Base-by-base conservation (phyloP, 371 early-diverging fungal genomes). In the Batrachochytrium dendrobatidis region DNA sequence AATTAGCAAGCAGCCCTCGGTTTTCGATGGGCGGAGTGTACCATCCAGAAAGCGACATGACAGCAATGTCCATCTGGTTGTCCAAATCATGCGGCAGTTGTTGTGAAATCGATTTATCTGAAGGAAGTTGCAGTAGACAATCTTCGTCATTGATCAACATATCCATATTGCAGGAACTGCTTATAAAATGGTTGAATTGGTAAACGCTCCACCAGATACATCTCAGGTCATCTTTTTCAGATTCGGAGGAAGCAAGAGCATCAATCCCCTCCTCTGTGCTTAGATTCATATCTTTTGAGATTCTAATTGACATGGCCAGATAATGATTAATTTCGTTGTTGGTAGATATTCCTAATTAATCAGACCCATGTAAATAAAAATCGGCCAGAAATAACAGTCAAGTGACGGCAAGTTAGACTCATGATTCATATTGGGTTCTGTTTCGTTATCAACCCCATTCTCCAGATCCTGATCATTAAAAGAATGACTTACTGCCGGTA, bases 21-120 rank as follows among this genome's bases (percentile, higher is more conserved):
- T 56, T 56, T 8, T 30, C 20, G 20, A 45, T 55, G 4, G 61
- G 33, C 18, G 48, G 25, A 44, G 56, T 34, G 18, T 56, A 34
- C 56, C 55, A 55, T 18, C 34, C 56, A 22, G 55, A 30, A n/a
- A 51, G 56, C 2, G 61, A 61, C 61, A 61, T 61, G 43, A 56
- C 29, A 18, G 56, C 34, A 26, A 54, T 48, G 29, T 61, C 55
- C 20, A 25, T 33, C n/a, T 45, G 20, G 55, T 17, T 31, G 25
- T 7, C 29, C 3, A 30, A 24, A 39, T 61, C 61, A 26, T 48
- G 61, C 8, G 48, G 61, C 39, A 56, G 61, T 12, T 10, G 22
- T 12, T 28, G n/a, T 10, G 55, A 10, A 22, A 48, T 22, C 15
- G 3, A 28, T 17, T 12, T 32, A 17, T 3, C 22, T 4, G 12